phyloP scores from a whole-genome alignment of 2,329 filamentous ascomycete genomes.

The Lasiodiplodia gonubiensis region DNA sequence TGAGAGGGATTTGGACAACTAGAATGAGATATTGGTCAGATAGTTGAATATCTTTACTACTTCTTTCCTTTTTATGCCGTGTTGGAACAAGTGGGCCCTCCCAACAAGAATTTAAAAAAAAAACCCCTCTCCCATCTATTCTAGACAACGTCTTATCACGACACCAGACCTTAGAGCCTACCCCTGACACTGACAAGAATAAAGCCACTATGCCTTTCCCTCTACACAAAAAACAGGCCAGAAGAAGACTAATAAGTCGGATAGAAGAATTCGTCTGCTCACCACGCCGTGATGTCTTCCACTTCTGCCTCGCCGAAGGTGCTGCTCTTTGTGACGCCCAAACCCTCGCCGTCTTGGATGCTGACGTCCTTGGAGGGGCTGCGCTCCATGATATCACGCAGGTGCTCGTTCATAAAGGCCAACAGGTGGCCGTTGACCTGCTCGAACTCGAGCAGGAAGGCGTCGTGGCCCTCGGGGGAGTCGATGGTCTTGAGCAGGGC shows the following conservation, averaged over 20 bases:
- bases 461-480: slow-evolving; percentile 93
- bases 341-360: slow-evolving; percentile 45
- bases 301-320: slow-evolving; percentile 96
- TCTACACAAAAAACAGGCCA: background rate
- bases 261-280: slow-evolving; percentile 35
- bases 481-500: slow-evolving; percentile 85
- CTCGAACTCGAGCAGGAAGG: slow-evolving; percentile 94
- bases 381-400: slow-evolving; percentile 84
- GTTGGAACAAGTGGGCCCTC: background rate
- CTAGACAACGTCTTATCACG: background rate
- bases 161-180: background rate
- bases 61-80: background rate
- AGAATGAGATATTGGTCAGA: background rate
- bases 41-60: background rate
- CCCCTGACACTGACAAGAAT: background rate
- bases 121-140: background rate
- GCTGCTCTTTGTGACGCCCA: slow-evolving; percentile 79
- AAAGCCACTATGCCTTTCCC: background rate
- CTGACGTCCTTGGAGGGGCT: slow-evolving; percentile 47
- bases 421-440: slow-evolving; percentile 91
- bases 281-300: slow-evolving; percentile 96
- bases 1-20: background rate
- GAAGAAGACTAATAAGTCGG: background rate
- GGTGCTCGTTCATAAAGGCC: slow-evolving; percentile 77
- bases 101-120: background rate